phyloP scores from a whole-genome alignment of 2,329 filamentous ascomycete genomes.

The Leptographium wingfieldii region DNA sequence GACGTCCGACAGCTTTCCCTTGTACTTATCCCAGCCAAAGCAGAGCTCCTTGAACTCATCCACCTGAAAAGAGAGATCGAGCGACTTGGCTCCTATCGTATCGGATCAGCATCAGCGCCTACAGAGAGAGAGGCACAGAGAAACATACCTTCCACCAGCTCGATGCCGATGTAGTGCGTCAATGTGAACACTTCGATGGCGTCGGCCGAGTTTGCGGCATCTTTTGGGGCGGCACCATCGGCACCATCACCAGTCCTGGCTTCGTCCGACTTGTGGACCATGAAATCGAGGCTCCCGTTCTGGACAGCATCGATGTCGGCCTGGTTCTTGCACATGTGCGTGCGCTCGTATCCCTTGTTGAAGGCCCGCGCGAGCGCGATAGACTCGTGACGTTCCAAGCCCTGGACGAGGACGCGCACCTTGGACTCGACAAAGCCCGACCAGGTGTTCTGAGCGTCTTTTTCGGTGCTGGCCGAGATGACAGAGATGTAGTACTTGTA shows the following conservation, averaged over 20 bases:
- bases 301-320: slow-evolving; percentile 42
- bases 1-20: slow-evolving; percentile 49
- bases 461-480: slow-evolving; percentile 67
- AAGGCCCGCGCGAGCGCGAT: slow-evolving; percentile 82
- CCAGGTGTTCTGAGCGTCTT: slow-evolving; percentile 78
- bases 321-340: slow-evolving; percentile 50
- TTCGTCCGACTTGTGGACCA: slow-evolving; percentile 34
- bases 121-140: background rate
- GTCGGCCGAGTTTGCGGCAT: background rate
- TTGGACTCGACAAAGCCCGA: slow-evolving; percentile 90
- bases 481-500: slow-evolving; percentile 96
- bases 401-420: slow-evolving; percentile 70
- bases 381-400: slow-evolving; percentile 66
- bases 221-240: slow-evolving; percentile 19
- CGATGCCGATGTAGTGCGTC: slow-evolving; percentile 87
- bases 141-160: slow-evolving; percentile 57
- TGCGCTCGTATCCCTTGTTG: slow-evolving; percentile 81
- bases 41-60: slow-evolving; percentile 79
- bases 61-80: slow-evolving; percentile 72
- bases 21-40: slow-evolving; percentile 61
- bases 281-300: slow-evolving; percentile 36
- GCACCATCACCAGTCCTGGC: slow-evolving; percentile 28
- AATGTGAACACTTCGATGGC: slow-evolving; percentile 60
- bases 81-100: slow-evolving; percentile 47
- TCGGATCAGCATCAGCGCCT: slow-evolving; percentile 14